Conservation (phyloP, 495 filamentous ascomycete genomes). For the Neurospora sp. region DNA sequence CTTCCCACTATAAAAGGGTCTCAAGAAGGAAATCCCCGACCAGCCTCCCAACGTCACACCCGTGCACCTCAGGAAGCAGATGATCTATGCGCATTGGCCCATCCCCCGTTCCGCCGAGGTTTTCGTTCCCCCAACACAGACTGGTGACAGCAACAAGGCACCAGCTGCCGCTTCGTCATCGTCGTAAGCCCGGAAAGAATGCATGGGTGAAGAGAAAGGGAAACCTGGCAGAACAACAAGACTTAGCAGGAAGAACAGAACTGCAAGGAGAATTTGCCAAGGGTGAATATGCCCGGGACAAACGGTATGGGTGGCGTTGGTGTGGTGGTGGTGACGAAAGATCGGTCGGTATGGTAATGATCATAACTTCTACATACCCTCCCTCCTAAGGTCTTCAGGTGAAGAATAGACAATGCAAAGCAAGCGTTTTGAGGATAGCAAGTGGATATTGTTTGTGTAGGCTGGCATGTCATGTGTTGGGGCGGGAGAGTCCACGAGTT, state of each 20-base stretch:
- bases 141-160: background rate
- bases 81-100: conserved; percentile 57
- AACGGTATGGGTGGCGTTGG: background rate
- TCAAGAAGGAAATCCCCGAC: conserved; percentile 85
- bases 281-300: background rate
- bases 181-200: background rate
- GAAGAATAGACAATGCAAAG: background rate
- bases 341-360: background rate
- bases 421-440: background rate
- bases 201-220: background rate
- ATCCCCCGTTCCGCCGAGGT: conserved; percentile 31
- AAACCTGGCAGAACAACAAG: conserved; percentile 9
- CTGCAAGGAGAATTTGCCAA: background rate
- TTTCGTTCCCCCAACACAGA: conserved; percentile 17
- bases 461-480: background rate
- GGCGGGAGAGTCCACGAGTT: background rate
- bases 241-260: background rate
- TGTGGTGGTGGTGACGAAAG: background rate
- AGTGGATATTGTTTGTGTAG: background rate
- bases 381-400: background rate
- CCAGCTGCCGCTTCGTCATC: background rate
- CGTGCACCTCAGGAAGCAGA: conserved; percentile 70
- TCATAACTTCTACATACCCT: background rate
- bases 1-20: conserved; percentile 43
- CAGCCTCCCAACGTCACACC: conserved; percentile 65